Evolutionary conservation across 192 early-diverging fungal genomes (phyloP).

Genomic region (Phycomyces blakesleeanus): DNA sequence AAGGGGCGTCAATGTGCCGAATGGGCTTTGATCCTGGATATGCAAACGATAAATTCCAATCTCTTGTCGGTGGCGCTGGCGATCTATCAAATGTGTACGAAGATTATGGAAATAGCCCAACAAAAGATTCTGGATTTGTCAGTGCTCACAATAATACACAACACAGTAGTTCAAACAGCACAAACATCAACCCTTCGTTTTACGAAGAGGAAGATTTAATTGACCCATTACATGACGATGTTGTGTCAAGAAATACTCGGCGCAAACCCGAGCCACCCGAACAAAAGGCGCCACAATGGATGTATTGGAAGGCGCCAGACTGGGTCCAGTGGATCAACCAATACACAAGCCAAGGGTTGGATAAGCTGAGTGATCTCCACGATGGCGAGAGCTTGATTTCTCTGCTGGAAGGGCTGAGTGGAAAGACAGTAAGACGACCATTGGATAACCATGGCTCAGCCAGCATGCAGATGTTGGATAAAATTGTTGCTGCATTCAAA

Average conservation of each 20-base stretch:
- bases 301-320: slow-evolving; percentile 30
- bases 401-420: slow-evolving; percentile 38
- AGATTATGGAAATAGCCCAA: too few species aligned
- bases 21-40: not conserved
- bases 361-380: slow-evolving; percentile 34
- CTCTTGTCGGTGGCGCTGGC: not conserved
- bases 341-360: slow-evolving; percentile 21
- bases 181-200: not conserved
- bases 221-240: slow-evolving; percentile 20
- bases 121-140: slow-evolving; percentile 16
- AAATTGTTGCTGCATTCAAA: slow-evolving; percentile 45
- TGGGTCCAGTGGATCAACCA: slow-evolving; percentile 45
- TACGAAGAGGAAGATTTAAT: slow-evolving; percentile 32
- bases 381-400: slow-evolving; percentile 40
- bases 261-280: not conserved
- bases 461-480: slow-evolving; percentile 44
- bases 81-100: not conserved
- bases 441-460: slow-evolving; percentile 23
- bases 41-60: too few species aligned
- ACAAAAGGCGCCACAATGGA: not conserved
- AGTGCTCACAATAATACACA: slow-evolving; percentile 11
- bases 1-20: not conserved
- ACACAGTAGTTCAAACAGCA: not conserved
- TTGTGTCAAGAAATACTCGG: too few species aligned
- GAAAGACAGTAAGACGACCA: slow-evolving; percentile 36